Evolutionary conservation across 257 asterid genomes (phyloP), one percentile per base, ranked within the genome.

Genomic region (Thymus quinquecostatus): DNA sequence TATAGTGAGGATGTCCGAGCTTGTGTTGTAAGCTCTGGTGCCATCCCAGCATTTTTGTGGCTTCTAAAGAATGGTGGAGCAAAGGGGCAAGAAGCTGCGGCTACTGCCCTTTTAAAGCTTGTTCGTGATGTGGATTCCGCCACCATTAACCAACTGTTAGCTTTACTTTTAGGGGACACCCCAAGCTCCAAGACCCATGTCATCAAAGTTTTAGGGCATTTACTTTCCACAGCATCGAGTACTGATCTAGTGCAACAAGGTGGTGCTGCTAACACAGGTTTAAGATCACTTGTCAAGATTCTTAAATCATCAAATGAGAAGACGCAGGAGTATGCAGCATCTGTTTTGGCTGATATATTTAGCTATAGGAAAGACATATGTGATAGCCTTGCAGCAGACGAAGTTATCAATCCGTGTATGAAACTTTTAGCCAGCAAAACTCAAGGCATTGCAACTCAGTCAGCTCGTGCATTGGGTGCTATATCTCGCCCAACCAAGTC

Each of bases 1-100:
- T 88, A 92, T 38, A 86, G 90, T 79, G 96, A 89, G 75, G 98
- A 89, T 62, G 83, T 92, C 43, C 87, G 96, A 44, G 96, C 81
- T 65, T 88, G 95, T 48, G 84, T 92, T 73, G 94, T 86, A 79
- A 89, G 93, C 72, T 89, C 98, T 62, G 92, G 82, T 68, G 96
- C 96, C 38, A 70, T 89, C 66, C 92, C 91, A 6, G 85, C 95
- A 11, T 81, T 92, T 66, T 60, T 92, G 73, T 86, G 89, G 88
- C 96, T 92, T 72, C 84, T 89, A 4, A 87, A 83, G 79, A 81
- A 85, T 75, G 94, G 96, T 71, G 95, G 84, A 75, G 81, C 79
- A n/a, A 76, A 81, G 72, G 96, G 87, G 62, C 98, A 92, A 85
- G 92, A 83, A 74, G 86, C 90, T 56, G 77, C 98, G 50, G 86